Evolutionary conservation across 495 filamentous ascomycete species (phyloP), one percentile per base, ranked within the genome.

Genomic region (Patellaria atrata): DNA sequence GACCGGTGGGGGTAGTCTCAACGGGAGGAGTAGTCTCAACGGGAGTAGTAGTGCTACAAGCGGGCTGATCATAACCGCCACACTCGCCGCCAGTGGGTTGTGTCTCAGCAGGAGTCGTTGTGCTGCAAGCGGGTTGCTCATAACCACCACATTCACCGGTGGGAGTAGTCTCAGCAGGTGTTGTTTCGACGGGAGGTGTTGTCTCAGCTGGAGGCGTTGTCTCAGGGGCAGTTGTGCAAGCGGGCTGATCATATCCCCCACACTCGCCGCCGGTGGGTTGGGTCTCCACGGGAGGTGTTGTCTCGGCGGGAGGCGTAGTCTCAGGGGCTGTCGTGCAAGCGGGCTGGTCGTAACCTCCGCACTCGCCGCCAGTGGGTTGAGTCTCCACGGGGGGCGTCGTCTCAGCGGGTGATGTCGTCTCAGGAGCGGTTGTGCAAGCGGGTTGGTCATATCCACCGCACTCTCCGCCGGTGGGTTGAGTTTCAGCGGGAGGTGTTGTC

Each of bases 1-100:
- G n/a, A n/a, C n/a, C 56, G 22, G 62, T 62, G 33, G 64, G 55
- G 5, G 65, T 53, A 54, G 60, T 35, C 27, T 27, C 49, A 30
- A 39, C 23, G 17, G 40, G 39, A 21, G 47, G 38, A 20, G 50
- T 33, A 8, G 36, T 28, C 13, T 28, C 24, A 1, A 41, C 24
- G 20, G 24, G 18, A 37, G 41, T 24, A 38, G 27, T 9, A 15
- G 28, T 6, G 36, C 22, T 31, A 12, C 27, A 5, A 28, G 26
- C 4, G 27, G 7, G 26, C 27, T 16, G 17, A 7, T 6, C 9
- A 12, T 12, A 10, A 12, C 10, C 18, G 27, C 14, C 30, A 18
- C n/a, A n/a, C n/a, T n/a, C n/a, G n/a, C n/a, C n/a, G n/a, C n/a
- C n/a, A n/a, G n/a, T n/a, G n/a, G n/a, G n/a, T n/a, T n/a, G n/a